Conservation (phyloP, 306 rosid genomes). For the Vicia sativa region DNA sequence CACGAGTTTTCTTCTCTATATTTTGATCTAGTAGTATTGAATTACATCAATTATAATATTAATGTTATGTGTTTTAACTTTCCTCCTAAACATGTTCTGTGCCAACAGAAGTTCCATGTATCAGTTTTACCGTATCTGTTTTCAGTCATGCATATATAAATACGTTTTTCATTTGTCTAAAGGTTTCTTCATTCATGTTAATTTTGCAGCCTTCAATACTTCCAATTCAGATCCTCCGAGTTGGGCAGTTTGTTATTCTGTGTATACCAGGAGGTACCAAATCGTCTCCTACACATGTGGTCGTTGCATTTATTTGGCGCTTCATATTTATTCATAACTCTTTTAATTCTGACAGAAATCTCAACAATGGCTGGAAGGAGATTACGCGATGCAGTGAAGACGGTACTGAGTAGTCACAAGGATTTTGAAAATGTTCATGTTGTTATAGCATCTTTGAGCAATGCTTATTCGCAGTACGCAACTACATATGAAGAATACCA, state of each 20-base stretch:
- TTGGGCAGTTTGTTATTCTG: constrained; percentile 83
- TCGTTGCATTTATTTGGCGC: too few species aligned
- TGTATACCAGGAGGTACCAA: constrained; percentile 85
- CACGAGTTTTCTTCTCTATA: constrained; percentile 19
- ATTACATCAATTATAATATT: constrained; percentile 5
- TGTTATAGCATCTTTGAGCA: constrained; percentile 85
- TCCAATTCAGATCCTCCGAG: constrained; percentile 84
- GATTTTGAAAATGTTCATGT: constrained; percentile 55
- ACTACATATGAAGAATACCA: constrained; percentile 85
- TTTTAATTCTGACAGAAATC: constrained; percentile 58
- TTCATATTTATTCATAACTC: neutral
- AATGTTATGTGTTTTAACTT: constrained; percentile 6
- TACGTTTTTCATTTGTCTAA: constrained; percentile 20
- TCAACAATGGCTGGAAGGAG: constrained; percentile 97
- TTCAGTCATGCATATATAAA: constrained; percentile 14
- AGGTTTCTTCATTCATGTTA: constrained; percentile 19
- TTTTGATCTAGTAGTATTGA: constrained; percentile 18
- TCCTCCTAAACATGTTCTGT: constrained; percentile 14
- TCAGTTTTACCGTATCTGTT: constrained; percentile 24
- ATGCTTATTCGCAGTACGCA: constrained; percentile 82
- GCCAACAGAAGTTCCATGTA: constrained; percentile 11
- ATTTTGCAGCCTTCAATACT: constrained; percentile 88
- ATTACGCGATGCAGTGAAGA: constrained; percentile 84
- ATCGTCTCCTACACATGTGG: constrained; percentile 9
- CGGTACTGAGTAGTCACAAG: constrained; percentile 49